Percentiles rank a stretch among this genome's conserved stretches.
Evolutionary conservation across 164 flowering plant genomes (phyloP).

Genomic region (Vitis cinerea): DNA sequence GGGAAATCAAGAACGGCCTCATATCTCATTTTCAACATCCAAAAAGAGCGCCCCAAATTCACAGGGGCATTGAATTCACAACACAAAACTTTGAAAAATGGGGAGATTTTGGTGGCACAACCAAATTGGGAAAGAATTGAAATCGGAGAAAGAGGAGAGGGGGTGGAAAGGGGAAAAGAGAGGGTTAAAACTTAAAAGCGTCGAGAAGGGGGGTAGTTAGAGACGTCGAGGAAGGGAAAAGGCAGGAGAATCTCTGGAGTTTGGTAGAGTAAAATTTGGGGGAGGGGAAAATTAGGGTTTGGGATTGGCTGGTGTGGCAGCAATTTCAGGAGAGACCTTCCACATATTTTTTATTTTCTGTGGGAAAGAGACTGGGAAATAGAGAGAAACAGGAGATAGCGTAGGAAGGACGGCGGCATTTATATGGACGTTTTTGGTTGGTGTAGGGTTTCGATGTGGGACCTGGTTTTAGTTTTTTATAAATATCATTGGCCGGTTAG

Average conservation of each 20-base stretch:
- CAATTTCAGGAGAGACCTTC: background rate
- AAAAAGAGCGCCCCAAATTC: background rate
- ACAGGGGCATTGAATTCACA: conserved; percentile 3
- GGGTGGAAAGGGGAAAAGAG: too few species aligned
- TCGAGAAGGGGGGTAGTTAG: background rate
- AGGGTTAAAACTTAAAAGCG: background rate
- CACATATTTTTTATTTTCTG: background rate
- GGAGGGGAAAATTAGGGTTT: background rate
- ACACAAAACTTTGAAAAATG: background rate
- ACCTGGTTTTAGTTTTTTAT: background rate
- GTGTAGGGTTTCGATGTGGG: background rate
- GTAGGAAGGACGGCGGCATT: conserved; percentile 8
- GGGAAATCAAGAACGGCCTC: background rate
- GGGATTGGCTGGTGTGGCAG: background rate
- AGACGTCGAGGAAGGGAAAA: background rate
- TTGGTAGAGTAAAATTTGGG: background rate
- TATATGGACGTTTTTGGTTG: background rate
- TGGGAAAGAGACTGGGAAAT: background rate
- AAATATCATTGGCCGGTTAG: too few species aligned
- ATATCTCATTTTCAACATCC: background rate
- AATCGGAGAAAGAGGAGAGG: background rate
- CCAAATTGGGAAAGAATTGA: background rate
- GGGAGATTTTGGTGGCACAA: conserved; percentile 3
- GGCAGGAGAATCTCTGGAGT: conserved; percentile 5
- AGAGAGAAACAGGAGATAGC: conserved; percentile 5